Evolutionary conservation across 179 eudicot species (phyloP).

Genomic region (Pouteria campechiana): DNA sequence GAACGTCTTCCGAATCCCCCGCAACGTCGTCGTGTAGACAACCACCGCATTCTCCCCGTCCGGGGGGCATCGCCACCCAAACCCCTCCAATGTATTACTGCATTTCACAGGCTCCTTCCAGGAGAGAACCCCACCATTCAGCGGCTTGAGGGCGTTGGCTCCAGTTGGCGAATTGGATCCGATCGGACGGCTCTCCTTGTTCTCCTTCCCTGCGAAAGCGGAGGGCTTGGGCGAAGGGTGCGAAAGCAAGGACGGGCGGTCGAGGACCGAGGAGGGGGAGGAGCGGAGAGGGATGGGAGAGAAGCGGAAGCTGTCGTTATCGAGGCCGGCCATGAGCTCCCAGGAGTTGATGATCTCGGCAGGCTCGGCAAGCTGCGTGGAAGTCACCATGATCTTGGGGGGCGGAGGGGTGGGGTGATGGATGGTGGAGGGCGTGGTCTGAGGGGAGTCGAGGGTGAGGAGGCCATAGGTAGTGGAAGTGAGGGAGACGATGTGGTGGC

Average conservation of each 20-base stretch:
- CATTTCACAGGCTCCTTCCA: background rate
- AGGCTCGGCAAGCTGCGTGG: slow-evolving; percentile 15
- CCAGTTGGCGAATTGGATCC: slow-evolving; percentile 39
- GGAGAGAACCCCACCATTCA: background rate
- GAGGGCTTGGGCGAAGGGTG: slow-evolving; percentile 8
- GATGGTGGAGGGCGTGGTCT: slow-evolving; percentile 9
- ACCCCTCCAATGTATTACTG: slow-evolving; percentile 23
- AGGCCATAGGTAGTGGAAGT: slow-evolving; percentile 89
- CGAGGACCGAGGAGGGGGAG: slow-evolving; percentile 1
- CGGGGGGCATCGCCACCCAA: slow-evolving; percentile 43
- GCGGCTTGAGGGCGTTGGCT: background rate
- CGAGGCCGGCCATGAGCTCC: slow-evolving; percentile 97
- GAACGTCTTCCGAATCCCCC: slow-evolving; percentile 62
- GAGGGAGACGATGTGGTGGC: slow-evolving; percentile 81
- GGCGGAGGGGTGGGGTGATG: slow-evolving; percentile 23
- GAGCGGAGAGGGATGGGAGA: slow-evolving; percentile 24
- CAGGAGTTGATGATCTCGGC: slow-evolving; percentile 74
- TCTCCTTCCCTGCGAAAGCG: background rate
- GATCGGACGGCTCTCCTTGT: slow-evolving; percentile 9
- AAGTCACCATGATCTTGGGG: slow-evolving; percentile 27
- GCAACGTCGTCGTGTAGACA: slow-evolving; percentile 51
- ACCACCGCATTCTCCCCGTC: slow-evolving; percentile 53
- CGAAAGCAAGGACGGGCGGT: slow-evolving; percentile 13
- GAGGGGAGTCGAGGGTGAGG: slow-evolving; percentile 30
- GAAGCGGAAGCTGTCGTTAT: slow-evolving; percentile 33